Evolutionary conservation across 257 asterid species (phyloP).

Genomic region (Solanum pennellii): DNA sequence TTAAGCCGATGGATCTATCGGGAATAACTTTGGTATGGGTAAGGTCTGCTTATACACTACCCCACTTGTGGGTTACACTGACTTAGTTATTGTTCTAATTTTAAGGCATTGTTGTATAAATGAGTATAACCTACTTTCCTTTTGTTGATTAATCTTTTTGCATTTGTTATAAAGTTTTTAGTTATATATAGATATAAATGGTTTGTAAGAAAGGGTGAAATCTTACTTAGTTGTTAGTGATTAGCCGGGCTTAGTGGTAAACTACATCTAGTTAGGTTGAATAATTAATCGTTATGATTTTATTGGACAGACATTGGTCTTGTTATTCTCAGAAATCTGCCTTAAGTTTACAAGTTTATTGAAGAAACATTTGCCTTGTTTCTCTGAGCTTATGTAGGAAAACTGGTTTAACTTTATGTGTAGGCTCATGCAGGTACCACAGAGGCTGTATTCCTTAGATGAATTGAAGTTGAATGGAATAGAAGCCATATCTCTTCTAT

Average conservation of each 20-base stretch:
- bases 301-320: neutral
- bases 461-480: conserved; percentile 85
- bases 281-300: neutral
- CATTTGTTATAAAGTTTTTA: neutral
- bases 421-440: conserved; percentile 73
- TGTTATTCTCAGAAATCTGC: neutral
- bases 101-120: neutral
- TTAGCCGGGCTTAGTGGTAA: neutral
- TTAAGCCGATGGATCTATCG: neutral
- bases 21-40: neutral
- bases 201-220: neutral
- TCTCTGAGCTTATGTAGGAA: neutral
- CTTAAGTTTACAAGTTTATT: neutral
- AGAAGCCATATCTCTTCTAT: conserved; percentile 55
- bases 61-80: neutral
- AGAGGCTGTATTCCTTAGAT: conserved; percentile 86
- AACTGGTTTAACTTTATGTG: conserved; percentile 4
- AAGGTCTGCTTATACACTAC: too few relatives aligned
- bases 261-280: neutral
- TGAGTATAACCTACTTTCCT: neutral
- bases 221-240: neutral
- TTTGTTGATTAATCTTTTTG: neutral
- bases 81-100: neutral
- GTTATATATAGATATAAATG: neutral
- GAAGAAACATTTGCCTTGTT: neutral